These are phyloP conservation scores for Phytophthora litchii DNA, from an alignment of 352 stramenopile species.

Conservation along the genomic window DNA sequence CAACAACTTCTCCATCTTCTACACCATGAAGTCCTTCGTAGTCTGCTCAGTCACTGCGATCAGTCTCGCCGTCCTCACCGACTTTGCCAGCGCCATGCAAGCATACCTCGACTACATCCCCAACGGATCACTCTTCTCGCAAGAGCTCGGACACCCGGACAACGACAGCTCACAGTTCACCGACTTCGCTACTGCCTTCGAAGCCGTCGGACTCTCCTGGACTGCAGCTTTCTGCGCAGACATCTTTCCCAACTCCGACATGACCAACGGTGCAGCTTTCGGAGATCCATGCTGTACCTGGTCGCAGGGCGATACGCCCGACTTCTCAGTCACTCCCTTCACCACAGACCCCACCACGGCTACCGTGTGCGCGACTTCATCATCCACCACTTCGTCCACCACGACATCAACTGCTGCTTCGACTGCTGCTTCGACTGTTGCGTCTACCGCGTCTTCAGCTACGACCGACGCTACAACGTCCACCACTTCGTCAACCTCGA, in stretches of 20 bases:
- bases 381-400: not conserved
- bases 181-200: constrained; percentile 35
- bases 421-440: too few relatives aligned
- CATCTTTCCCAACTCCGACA: constrained; percentile 24
- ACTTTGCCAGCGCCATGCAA: constrained; percentile 4
- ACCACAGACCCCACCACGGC: constrained; percentile 2
- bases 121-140: constrained; percentile 40
- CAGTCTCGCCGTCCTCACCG: not conserved
- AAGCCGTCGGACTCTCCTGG: constrained; percentile 19
- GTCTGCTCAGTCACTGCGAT: not conserved
- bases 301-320: constrained; percentile 19
- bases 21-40: not conserved
- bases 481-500: constrained; percentile 1
- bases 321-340: constrained; percentile 38
- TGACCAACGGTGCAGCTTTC: constrained; percentile 27
- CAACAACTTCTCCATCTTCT: not conserved
- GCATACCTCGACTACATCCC: constrained; percentile 34
- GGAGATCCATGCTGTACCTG: constrained; percentile 37
- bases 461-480: too few relatives aligned
- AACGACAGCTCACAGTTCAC: constrained; percentile 32
- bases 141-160: constrained; percentile 36
- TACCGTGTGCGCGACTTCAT: too few relatives aligned
- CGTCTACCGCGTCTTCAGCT: too few relatives aligned
- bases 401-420: not conserved
- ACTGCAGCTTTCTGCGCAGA: constrained; percentile 13